Base-by-base conservation (phyloP, 176 grass and related monocot genomes). In the Eleusine indica region DNA sequence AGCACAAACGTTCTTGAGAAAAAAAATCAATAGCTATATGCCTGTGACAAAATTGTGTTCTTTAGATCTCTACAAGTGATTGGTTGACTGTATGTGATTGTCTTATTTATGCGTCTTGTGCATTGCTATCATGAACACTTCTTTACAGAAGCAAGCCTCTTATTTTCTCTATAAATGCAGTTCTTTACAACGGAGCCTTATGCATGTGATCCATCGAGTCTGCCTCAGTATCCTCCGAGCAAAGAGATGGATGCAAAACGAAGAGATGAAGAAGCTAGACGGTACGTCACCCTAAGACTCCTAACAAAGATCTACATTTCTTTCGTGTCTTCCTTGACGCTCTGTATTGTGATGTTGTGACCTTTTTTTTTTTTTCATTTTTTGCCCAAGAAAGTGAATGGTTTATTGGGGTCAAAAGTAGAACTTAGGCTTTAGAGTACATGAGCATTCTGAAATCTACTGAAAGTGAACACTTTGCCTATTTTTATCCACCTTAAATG, bases 161-260 rank as follows among this genome's bases (percentile, higher is more conserved):
- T 79, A 73, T 83, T 74, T 76, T 82, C 4, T 35, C 52, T 67
- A 48, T 68, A 41, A 56, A 74, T 14, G 74, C 87, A 94, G 92
- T 94, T 94, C 84, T 94, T 94, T 70, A 83, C 79, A 89, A 92
- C 78, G 9, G 92, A 94, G 69, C 92, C 92, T 53, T 78, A 62
- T 83, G 84, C 87, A 21, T 94, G 92, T 32, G 92, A 94, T 61
- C 92, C 92, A 46, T 87, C 90, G 47, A 94, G 90, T 90, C 46
- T 94, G 17, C 92, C 92, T 22, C 90, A 94, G 66, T 94, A 94
- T 60, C 87, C 92, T 42, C 92, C 92, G 44, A 92, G 92, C 87
- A 94, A 94, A 82, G 92, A 94, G 81, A 92, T 94, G 81, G 92
- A 94, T 62, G 92, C 92, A 52, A 94, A 94, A 90, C 77, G 81